Conservation (phyloP, 2,329 filamentous ascomycete genomes). For the Fusarium proliferatum region DNA sequence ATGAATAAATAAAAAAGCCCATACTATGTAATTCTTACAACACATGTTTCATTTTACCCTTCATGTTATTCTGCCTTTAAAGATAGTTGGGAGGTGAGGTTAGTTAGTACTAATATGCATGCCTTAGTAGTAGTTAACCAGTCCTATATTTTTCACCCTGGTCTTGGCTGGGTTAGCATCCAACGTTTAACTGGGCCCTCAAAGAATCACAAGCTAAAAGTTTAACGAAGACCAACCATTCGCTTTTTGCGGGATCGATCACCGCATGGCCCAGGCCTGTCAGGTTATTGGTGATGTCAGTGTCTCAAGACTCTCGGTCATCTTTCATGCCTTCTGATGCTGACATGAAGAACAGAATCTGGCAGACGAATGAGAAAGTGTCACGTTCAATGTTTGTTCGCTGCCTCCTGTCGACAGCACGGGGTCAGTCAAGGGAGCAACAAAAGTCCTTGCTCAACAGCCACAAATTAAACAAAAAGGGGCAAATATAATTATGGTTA, state of each 20-base stretch:
- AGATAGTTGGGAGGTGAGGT: background rate
- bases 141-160: background rate
- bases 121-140: background rate
- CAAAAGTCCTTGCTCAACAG: constrained; percentile 8
- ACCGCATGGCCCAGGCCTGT: constrained; percentile 36
- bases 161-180: background rate
- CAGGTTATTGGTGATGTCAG: constrained; percentile 43
- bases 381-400: constrained; percentile 2
- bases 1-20: background rate
- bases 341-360: constrained; percentile 4
- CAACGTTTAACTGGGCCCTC: background rate
- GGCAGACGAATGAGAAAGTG: background rate
- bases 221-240: constrained; percentile 20
- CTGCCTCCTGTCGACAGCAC: background rate
- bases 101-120: background rate
- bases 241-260: constrained; percentile 33
- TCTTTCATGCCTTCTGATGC: constrained; percentile 19
- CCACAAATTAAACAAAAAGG: constrained; percentile 28
- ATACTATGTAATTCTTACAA: too few species aligned
- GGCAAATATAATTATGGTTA: constrained; percentile 1
- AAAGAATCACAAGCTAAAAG: constrained; percentile 19
- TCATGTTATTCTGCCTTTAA: background rate
- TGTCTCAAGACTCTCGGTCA: constrained; percentile 33
- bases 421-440: constrained; percentile 3
- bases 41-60: background rate